These are phyloP conservation scores for Combretum micranthum DNA, from an alignment of 345 rosid genomes.

Conservation along the genomic window DNA sequence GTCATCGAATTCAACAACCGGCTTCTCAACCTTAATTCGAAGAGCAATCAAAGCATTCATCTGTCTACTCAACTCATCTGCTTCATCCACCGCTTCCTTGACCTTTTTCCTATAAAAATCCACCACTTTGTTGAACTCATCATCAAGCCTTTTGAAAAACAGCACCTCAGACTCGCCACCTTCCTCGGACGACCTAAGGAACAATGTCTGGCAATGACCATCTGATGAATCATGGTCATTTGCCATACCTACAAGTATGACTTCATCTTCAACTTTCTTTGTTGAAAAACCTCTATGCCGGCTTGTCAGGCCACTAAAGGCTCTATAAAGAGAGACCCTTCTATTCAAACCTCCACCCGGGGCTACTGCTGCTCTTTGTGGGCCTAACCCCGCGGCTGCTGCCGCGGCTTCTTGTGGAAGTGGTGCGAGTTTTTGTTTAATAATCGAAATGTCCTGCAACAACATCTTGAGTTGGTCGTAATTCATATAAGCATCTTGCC, in stretches of 20 bases:
- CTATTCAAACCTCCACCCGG: conserved; percentile 17
- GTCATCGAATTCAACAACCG: background rate
- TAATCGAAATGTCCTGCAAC: conserved; percentile 36
- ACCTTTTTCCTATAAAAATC: conserved; percentile 46
- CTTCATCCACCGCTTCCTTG: conserved; percentile 45
- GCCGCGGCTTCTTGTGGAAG: conserved; percentile 7
- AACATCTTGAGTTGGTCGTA: conserved; percentile 50
- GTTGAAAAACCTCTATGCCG: conserved; percentile 19
- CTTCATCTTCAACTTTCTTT: conserved; percentile 42
- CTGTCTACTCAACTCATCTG: conserved; percentile 63
- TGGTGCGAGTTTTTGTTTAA: conserved; percentile 10
- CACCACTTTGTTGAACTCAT: conserved; percentile 57
- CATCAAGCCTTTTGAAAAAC: conserved; percentile 61
- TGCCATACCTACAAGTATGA: conserved; percentile 34
- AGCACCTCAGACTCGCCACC: conserved; percentile 50
- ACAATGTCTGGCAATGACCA: conserved; percentile 31
- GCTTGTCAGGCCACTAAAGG: conserved; percentile 68
- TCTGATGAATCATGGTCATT: conserved; percentile 12
- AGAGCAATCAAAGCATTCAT: conserved; percentile 74
- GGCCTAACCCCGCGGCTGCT: conserved; percentile 5
- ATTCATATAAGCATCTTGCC: conserved; percentile 83
- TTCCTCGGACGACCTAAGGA: conserved; percentile 41
- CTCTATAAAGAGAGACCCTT: conserved; percentile 44
- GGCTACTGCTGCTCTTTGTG: conserved; percentile 9
- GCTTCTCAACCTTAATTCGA: conserved; percentile 55